Percentiles rank a stretch among this genome's conserved stretches.
Conservation (phyloP, 495 filamentous ascomycete genomes). For the Sabuloglossum arenarium region DNA sequence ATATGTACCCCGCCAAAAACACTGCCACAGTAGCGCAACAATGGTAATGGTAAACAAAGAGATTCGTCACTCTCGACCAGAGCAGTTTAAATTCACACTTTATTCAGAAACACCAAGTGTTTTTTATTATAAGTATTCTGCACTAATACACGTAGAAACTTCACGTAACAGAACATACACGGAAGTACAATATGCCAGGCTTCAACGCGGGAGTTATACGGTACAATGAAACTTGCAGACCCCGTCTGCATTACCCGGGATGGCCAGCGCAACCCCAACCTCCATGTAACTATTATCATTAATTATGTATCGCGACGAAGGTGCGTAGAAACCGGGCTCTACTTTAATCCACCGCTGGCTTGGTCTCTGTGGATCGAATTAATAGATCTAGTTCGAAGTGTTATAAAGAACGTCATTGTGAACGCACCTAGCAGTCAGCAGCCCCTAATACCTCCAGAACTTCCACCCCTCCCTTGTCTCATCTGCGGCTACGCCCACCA, state of each 20-base stretch:
- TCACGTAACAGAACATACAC: no score
- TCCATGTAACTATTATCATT: neutral
- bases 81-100: no score
- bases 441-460: conserved; percentile 45
- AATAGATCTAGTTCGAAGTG: neutral
- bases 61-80: no score
- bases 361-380: neutral
- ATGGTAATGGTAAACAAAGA: no score
- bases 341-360: neutral
- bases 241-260: no score
- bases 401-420: neutral
- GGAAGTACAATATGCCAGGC: no score
- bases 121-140: no score
- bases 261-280: neutral
- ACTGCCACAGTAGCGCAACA: no score
- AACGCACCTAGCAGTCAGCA: neutral
- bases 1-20: no score
- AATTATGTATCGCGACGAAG: neutral
- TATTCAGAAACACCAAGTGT: no score
- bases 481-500: conserved; percentile 40
- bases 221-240: neutral
- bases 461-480: conserved; percentile 73
- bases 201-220: no score
- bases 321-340: neutral
- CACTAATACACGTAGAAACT: no score